Percentiles rank a stretch among this genome's conserved stretches.
Conservation (phyloP, 2,329 filamentous ascomycete species). For the Claviceps paspali region DNA sequence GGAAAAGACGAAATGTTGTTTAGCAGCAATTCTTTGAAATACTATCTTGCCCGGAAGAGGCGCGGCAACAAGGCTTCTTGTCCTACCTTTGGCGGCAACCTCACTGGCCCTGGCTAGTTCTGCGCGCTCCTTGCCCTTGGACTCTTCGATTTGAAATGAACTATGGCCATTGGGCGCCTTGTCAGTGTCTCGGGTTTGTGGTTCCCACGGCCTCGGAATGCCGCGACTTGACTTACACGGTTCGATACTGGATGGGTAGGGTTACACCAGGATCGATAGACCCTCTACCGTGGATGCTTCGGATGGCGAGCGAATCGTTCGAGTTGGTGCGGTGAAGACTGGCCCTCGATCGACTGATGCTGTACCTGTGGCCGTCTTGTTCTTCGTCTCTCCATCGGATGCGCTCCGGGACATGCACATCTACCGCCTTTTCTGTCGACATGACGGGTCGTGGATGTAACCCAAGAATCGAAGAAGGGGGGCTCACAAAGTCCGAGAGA, state of each 20-base stretch:
- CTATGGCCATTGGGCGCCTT: too few relatives aligned
- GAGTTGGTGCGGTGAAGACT: constrained; percentile 13
- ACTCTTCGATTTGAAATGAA: constrained; percentile 42
- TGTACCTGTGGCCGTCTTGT: constrained; percentile 11
- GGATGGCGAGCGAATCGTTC: constrained; percentile 25
- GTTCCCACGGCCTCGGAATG: not conserved
- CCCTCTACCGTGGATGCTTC: constrained; percentile 18
- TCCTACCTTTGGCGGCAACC: constrained; percentile 28
- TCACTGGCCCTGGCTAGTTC: constrained; percentile 25
- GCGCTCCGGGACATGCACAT: constrained; percentile 11
- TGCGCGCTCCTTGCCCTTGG: constrained; percentile 28
- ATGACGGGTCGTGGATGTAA: too few relatives aligned
- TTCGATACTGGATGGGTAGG: constrained; percentile 40
- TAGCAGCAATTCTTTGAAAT: not conserved
- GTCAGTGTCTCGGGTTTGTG: not conserved
- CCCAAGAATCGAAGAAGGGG: not conserved
- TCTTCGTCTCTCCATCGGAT: constrained; percentile 25
- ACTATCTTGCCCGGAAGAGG: too few relatives aligned
- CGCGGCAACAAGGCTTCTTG: not conserved
- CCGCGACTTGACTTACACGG: constrained; percentile 28
- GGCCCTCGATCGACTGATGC: constrained; percentile 8
- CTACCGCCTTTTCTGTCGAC: constrained; percentile 7
- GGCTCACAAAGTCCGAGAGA: not conserved
- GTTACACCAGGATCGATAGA: constrained; percentile 13
- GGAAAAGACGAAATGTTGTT: not conserved